Evolutionary conservation across 768 basidiomycete genomes (phyloP).

Genomic region (Russula compacta): DNA sequence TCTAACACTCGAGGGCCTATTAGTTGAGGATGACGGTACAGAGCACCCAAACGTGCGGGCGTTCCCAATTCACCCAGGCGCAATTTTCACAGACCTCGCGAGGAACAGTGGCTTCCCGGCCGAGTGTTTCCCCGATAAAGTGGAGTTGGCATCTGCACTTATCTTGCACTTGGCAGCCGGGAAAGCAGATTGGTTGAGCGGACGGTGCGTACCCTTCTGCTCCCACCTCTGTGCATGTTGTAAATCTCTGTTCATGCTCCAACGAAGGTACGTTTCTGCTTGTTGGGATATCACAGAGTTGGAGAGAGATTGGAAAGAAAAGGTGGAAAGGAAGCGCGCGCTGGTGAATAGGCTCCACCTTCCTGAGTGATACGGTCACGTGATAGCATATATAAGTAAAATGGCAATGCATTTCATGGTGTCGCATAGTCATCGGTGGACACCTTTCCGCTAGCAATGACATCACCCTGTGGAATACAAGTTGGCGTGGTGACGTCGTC

Average conservation of each 20-base stretch:
- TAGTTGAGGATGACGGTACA: neutral
- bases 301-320: neutral
- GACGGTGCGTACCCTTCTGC: neutral
- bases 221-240: neutral
- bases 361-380: too few species aligned
- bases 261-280: neutral
- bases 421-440: too few species aligned
- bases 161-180: conserved; percentile 5
- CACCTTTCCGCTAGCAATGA: neutral
- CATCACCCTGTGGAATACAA: conserved; percentile 3
- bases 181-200: conserved; percentile 7
- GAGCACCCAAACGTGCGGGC: conserved; percentile 1
- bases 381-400: too few species aligned
- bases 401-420: too few species aligned
- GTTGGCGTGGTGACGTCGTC: conserved; percentile 1
- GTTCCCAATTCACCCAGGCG: conserved; percentile 1
- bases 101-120: neutral
- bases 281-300: conserved; percentile 10
- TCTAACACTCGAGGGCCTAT: neutral
- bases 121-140: neutral
- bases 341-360: too few species aligned
- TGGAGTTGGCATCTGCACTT: neutral
- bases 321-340: too few species aligned
- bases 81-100: neutral
- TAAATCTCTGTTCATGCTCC: neutral